Conservation (phyloP, 352 stramenopile genomes). For the Saprolegnia parasitica region DNA sequence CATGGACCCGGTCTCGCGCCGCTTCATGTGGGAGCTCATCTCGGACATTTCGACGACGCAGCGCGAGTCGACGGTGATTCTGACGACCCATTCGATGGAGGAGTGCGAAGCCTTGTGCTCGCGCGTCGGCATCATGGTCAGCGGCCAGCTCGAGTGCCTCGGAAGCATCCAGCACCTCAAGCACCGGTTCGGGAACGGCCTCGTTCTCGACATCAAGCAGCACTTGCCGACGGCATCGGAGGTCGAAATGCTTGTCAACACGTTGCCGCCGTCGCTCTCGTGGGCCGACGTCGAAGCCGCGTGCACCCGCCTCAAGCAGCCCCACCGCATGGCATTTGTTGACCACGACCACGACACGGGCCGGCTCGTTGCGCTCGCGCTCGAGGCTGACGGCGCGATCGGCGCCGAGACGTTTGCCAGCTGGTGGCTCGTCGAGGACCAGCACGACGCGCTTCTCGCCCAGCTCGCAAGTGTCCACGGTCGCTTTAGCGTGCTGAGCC, state of each 20-base stretch:
- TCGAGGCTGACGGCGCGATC: conserved; percentile 32
- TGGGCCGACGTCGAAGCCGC: conserved; percentile 1
- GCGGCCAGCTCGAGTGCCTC: conserved; percentile 91
- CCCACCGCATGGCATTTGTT: conserved; percentile 33
- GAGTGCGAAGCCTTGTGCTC: conserved; percentile 93
- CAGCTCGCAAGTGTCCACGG: conserved; percentile 34
- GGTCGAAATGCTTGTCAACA: conserved; percentile 23
- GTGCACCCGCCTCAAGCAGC: conserved; percentile 34
- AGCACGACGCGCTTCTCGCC: conserved; percentile 35
- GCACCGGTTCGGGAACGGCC: conserved; percentile 77
- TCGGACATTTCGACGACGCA: conserved; percentile 52
- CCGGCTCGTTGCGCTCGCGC: conserved; percentile 28
- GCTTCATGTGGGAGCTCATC: conserved; percentile 76
- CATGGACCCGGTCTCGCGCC: conserved; percentile 87
- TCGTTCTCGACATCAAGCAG: conserved; percentile 60
- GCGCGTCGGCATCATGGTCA: conserved; percentile 96
- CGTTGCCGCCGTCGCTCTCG: conserved; percentile 1
- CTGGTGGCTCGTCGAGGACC: conserved; percentile 69
- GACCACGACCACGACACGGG: conserved; percentile 37
- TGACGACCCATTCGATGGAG: conserved; percentile 96
- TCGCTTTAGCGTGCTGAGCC: conserved; percentile 43
- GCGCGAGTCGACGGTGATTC: conserved; percentile 57
- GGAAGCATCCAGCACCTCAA: conserved; percentile 91
- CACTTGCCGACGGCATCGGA: conserved; percentile 32
- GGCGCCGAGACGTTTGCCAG: conserved; percentile 38